Evolutionary conservation across 2,329 filamentous ascomycete species (phyloP).

Genomic region (Alternaria sp.): DNA sequence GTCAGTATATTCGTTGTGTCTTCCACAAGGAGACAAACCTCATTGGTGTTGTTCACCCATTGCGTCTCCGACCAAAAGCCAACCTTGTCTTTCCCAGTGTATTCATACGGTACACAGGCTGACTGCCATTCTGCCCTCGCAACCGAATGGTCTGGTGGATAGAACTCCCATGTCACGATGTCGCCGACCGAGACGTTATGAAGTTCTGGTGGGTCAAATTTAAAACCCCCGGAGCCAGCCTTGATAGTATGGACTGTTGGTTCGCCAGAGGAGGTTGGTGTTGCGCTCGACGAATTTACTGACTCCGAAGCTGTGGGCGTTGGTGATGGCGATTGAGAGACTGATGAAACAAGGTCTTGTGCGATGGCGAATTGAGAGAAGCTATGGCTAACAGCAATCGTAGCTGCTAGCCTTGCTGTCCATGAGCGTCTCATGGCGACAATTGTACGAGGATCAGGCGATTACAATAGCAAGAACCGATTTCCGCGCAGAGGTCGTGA

Average conservation of each 20-base stretch:
- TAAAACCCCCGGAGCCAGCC: constrained; percentile 48
- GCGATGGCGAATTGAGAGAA: constrained; percentile 6
- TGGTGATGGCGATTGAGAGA: background rate
- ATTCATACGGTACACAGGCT: constrained; percentile 54
- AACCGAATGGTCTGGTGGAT: constrained; percentile 55
- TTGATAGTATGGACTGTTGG: constrained; percentile 45
- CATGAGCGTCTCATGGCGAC: constrained; percentile 20
- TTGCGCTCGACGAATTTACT: constrained; percentile 10
- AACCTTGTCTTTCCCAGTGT: constrained; percentile 35
- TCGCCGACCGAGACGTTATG: constrained; percentile 51
- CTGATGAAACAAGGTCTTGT: constrained; percentile 4
- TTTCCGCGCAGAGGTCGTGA: background rate
- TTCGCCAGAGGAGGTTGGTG: constrained; percentile 27
- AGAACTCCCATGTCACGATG: constrained; percentile 51
- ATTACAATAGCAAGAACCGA: background rate
- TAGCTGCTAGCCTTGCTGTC: constrained; percentile 20
- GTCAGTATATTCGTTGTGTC: background rate
- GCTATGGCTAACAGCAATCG: constrained; percentile 20
- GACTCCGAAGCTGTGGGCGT: constrained; percentile 8
- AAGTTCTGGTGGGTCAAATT: constrained; percentile 50
- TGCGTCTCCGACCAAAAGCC: constrained; percentile 48
- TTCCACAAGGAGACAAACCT: constrained; percentile 29
- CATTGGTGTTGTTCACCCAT: constrained; percentile 31
- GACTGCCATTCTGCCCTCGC: constrained; percentile 50
- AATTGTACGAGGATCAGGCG: background rate